phyloP scores from a whole-genome alignment of 1,139 yeast genomes.

The Debaryomycetaceae sp. region DNA sequence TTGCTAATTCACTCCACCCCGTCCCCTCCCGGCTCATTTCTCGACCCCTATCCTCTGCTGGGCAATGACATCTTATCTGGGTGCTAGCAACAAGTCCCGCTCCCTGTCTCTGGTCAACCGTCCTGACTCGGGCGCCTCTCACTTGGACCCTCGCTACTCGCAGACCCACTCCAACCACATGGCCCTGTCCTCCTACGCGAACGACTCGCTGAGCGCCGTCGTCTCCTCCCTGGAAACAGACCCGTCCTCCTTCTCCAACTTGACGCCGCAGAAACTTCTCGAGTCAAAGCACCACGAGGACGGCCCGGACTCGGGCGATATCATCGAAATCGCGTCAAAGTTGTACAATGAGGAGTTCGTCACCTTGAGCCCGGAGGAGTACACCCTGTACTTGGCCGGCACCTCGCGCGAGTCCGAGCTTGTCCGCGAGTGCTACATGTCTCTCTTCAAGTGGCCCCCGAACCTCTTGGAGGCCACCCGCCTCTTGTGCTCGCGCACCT shows the following conservation, averaged over 20 bases:
- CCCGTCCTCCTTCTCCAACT: not conserved
- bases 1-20: too few species aligned
- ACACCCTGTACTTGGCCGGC: constrained; percentile 34
- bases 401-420: constrained; percentile 29
- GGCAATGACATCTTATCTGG: too few species aligned
- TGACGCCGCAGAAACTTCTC: not conserved
- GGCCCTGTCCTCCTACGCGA: too few species aligned
- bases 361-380: constrained; percentile 36
- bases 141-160: too few species aligned
- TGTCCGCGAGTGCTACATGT: constrained; percentile 37
- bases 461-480: constrained; percentile 48
- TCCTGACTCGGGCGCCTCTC: too few species aligned
- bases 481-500: constrained; percentile 50
- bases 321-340: constrained; percentile 24
- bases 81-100: too few species aligned
- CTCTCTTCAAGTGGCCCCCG: constrained; percentile 36
- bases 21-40: too few species aligned
- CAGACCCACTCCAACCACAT: too few species aligned
- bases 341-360: constrained; percentile 31
- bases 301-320: not conserved
- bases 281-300: not conserved
- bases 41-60: too few species aligned
- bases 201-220: too few species aligned
- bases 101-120: too few species aligned
- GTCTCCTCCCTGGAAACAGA: too few species aligned